phyloP scores from a whole-genome alignment of 805 yeast genomes.

The Myxozyma sirexii region DNA sequence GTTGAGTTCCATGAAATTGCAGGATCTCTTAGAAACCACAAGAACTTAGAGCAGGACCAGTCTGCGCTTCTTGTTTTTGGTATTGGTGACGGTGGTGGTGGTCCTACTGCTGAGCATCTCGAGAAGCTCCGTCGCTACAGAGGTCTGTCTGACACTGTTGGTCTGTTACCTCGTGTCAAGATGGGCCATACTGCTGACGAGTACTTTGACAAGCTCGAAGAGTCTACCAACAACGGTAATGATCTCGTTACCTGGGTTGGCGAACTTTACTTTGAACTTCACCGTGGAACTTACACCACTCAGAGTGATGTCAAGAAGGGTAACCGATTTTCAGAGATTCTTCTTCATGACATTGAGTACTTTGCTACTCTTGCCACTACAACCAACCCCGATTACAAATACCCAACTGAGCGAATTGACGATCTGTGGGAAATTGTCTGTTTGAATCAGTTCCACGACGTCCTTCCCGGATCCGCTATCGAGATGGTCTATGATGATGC shows the following conservation, averaged over 20 bases:
- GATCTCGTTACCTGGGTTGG: constrained; percentile 87
- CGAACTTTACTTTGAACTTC: constrained; percentile 91
- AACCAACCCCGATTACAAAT: constrained; percentile 55
- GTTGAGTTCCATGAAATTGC: constrained; percentile 93
- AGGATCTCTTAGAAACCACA: constrained; percentile 77
- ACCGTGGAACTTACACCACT: constrained; percentile 95
- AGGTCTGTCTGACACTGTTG: constrained; percentile 80
- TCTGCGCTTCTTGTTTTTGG: constrained; percentile 84
- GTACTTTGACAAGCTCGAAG: constrained; percentile 68
- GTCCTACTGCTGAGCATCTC: constrained; percentile 91
- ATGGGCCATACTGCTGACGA: constrained; percentile 78
- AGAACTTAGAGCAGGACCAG: constrained; percentile 77
- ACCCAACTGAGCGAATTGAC: constrained; percentile 71
- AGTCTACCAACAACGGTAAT: constrained; percentile 64
- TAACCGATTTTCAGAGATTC: constrained; percentile 74
- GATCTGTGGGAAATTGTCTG: constrained; percentile 85
- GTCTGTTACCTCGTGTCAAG: constrained; percentile 78
- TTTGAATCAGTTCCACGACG: constrained; percentile 95
- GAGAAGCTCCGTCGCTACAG: constrained; percentile 91
- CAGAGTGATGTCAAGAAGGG: constrained; percentile 84
- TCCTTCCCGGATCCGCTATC: constrained; percentile 95
- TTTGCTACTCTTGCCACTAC: constrained; percentile 77
- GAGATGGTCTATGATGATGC: constrained; percentile 94
- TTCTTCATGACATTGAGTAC: constrained; percentile 83
- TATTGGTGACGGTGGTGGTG: constrained; percentile 98